Percentiles rank a stretch among this genome's conserved stretches.
phyloP scores from a whole-genome alignment of 148 eudicot species.

The Silene conica region DNA sequence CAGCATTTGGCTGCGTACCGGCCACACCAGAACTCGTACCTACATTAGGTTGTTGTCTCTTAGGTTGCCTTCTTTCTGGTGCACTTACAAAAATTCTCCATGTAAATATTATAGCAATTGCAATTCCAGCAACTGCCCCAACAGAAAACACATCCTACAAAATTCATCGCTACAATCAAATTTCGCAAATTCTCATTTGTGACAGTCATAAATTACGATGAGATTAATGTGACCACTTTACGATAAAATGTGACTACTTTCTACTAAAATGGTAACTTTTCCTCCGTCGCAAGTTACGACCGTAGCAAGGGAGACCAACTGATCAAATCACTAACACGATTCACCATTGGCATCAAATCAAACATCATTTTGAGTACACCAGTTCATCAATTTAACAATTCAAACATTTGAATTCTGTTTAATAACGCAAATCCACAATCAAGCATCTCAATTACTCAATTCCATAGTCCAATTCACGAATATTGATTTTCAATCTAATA shows the following conservation, averaged over 20 bases:
- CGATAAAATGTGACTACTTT: no score
- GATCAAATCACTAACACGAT: no score
- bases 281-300: no score
- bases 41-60: conserved; percentile 54
- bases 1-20: conserved; percentile 37
- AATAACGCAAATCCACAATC: neutral
- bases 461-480: neutral
- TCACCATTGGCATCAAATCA: neutral
- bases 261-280: no score
- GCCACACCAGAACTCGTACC: conserved; percentile 55
- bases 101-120: conserved; percentile 71
- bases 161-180: neutral
- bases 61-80: conserved; percentile 71
- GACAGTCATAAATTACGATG: no score
- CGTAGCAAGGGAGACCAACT: no score
- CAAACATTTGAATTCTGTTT: neutral
- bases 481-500: neutral
- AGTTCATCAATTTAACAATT: neutral
- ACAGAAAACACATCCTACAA: conserved; percentile 70
- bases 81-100: conserved; percentile 69
- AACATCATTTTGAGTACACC: no score
- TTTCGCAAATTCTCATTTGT: no score
- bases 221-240: no score
- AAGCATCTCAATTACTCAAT: neutral
- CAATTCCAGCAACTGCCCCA: conserved; percentile 88